Evolutionary conservation across 345 rosid genomes (phyloP).

Genomic region (Bruguiera gymnorhiza): DNA sequence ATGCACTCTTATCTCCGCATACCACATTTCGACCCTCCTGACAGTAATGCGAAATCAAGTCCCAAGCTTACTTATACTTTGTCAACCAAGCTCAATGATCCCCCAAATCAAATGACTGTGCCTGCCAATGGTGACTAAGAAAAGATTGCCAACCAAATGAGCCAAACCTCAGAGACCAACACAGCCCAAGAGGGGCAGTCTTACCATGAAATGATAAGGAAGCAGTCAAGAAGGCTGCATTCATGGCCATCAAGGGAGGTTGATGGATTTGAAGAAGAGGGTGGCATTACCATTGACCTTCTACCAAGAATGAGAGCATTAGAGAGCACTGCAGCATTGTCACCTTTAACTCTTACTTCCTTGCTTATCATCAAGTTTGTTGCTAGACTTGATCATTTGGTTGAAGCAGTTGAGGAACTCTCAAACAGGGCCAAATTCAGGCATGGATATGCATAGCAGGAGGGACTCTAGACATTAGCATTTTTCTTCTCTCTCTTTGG

Average conservation of each 20-base stretch:
- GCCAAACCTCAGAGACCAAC: slow-evolving; percentile 9
- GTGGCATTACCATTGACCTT: slow-evolving; percentile 24
- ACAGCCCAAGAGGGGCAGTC: slow-evolving; percentile 30
- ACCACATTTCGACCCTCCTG: slow-evolving; percentile 23
- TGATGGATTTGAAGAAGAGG: slow-evolving; percentile 57
- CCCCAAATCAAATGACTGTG: slow-evolving; percentile 7
- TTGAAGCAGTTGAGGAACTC: slow-evolving; percentile 55
- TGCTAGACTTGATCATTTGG: slow-evolving; percentile 62
- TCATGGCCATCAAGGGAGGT: slow-evolving; percentile 65
- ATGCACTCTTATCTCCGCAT: slow-evolving; percentile 49
- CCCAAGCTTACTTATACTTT: slow-evolving; percentile 20
- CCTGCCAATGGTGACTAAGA: slow-evolving; percentile 16
- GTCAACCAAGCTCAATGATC: slow-evolving; percentile 15
- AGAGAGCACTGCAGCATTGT: slow-evolving; percentile 58
- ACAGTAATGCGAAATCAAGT: slow-evolving; percentile 28
- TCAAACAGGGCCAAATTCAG: slow-evolving; percentile 56
- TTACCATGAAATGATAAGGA: slow-evolving; percentile 57
- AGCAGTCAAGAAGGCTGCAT: slow-evolving; percentile 47
- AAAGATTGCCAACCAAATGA: background rate
- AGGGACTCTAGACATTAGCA: background rate
- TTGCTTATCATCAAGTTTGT: slow-evolving; percentile 60
- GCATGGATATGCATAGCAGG: slow-evolving; percentile 24
- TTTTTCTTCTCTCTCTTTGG: too few relatives aligned
- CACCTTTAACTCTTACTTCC: slow-evolving; percentile 56
- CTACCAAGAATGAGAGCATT: slow-evolving; percentile 47